Percentiles rank a stretch among this genome's conserved stretches.
These are phyloP conservation scores for Aspergillus novofumigatus DNA, from an alignment of 2,329 filamentous ascomycete genomes.

Conservation along the genomic window DNA sequence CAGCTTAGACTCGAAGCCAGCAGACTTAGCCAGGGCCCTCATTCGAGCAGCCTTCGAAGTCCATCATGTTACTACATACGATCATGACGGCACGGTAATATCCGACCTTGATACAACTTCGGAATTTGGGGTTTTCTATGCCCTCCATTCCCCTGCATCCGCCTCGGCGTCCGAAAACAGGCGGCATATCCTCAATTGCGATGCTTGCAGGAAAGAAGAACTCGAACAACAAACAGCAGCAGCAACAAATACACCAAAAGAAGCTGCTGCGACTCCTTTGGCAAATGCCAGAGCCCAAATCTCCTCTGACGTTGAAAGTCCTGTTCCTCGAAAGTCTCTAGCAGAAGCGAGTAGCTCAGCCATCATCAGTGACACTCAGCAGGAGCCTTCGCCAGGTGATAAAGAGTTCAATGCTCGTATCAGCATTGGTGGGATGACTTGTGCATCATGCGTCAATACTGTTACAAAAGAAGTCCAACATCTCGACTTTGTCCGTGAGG, in stretches of 20 bases:
- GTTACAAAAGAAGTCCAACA: constrained; percentile 59
- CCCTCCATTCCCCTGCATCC: constrained; percentile 16
- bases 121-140: constrained; percentile 20
- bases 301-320: constrained; percentile 3
- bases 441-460: constrained; percentile 62
- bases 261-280: not conserved
- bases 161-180: constrained; percentile 18
- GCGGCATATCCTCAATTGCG: constrained; percentile 48
- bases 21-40: constrained; percentile 35
- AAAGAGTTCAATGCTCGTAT: constrained; percentile 29
- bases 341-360: not conserved
- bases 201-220: constrained; percentile 45
- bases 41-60: constrained; percentile 46
- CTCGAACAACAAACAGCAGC: constrained; percentile 17
- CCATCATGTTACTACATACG: constrained; percentile 39
- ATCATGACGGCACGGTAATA: constrained; percentile 26
- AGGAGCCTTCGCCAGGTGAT: not conserved
- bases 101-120: constrained; percentile 34
- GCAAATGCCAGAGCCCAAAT: not conserved
- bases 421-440: constrained; percentile 69
- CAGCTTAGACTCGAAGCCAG: constrained; percentile 24
- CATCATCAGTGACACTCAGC: not conserved
- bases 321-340: not conserved
- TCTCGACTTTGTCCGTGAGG: constrained; percentile 54
- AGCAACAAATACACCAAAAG: constrained; percentile 10